A percentile compares a stretch with the other conserved stretches of the same genome.
These are phyloP conservation scores for Phylloporus sp. DNA, from an alignment of 768 basidiomycete species.

Conservation along the genomic window DNA sequence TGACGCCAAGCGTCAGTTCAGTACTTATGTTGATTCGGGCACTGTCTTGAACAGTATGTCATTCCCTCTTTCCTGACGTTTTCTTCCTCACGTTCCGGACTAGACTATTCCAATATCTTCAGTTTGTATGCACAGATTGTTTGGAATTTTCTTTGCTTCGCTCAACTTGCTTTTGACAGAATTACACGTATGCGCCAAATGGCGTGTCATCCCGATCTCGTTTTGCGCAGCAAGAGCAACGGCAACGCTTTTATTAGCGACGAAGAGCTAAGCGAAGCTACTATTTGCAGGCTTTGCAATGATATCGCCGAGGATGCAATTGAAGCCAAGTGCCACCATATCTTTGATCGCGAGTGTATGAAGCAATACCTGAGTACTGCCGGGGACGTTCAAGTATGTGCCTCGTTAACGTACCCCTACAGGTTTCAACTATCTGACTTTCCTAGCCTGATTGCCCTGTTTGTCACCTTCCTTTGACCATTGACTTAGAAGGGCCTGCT, in stretches of 20 bases:
- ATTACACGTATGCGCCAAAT: conserved; percentile 95
- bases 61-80: background rate
- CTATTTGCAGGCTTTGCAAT: conserved; percentile 92
- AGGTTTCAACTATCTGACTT: background rate
- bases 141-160: background rate
- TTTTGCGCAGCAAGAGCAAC: conserved; percentile 82
- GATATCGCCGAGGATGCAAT: conserved; percentile 98
- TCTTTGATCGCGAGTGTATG: conserved; percentile 96
- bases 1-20: conserved; percentile 89
- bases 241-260: conserved; percentile 51
- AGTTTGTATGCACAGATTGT: conserved; percentile 51
- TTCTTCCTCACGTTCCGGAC: conserved; percentile 4
- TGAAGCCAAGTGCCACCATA: conserved; percentile 86
- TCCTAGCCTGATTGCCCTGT: conserved; percentile 87
- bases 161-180: conserved; percentile 36
- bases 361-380: conserved; percentile 82
- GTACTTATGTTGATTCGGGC: conserved; percentile 84
- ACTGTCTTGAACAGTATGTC: conserved; percentile 87
- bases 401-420: background rate
- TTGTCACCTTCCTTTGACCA: conserved; percentile 87
- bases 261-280: conserved; percentile 65
- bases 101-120: conserved; percentile 89
- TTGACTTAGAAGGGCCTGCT: conserved; percentile 93
- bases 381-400: conserved; percentile 57
- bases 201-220: conserved; percentile 94